Evolutionary conservation across 257 asterid species (phyloP).

Genomic region (Solanum virginianum): DNA sequence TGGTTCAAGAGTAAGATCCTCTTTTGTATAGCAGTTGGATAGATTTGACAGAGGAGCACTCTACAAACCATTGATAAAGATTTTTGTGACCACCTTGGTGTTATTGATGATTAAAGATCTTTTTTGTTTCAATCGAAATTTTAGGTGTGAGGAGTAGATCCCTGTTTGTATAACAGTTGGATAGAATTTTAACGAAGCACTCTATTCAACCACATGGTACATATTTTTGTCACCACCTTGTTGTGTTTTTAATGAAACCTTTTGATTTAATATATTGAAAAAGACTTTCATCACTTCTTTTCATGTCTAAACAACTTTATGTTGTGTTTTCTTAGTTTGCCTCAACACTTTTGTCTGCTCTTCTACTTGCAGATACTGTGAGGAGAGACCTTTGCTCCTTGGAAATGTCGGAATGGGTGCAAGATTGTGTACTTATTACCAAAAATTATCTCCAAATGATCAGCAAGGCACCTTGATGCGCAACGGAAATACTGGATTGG

Average conservation of each 20-base stretch:
- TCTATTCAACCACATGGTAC: neutral
- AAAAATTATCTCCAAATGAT: slow-evolving; percentile 68
- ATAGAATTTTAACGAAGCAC: neutral
- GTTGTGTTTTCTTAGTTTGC: neutral
- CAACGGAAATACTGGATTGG: slow-evolving; percentile 68
- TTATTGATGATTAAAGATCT: neutral
- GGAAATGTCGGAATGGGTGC: slow-evolving; percentile 99
- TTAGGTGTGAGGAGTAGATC: neutral
- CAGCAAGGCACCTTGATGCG: slow-evolving; percentile 61
- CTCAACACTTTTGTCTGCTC: neutral
- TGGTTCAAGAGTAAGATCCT: neutral
- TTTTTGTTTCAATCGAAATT: neutral
- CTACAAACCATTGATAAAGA: neutral
- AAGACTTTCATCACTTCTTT: neutral
- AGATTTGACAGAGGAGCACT: neutral
- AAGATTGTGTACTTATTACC: slow-evolving; percentile 89
- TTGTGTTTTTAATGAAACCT: neutral
- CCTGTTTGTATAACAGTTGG: neutral
- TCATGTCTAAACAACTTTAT: neutral
- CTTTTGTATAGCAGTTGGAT: neutral
- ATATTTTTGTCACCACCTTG: neutral
- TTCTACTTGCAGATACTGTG: slow-evolving; percentile 65
- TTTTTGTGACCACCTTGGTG: neutral
- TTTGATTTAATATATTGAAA: neutral
- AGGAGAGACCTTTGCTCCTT: slow-evolving; percentile 94